Evolutionary conservation across 495 filamentous ascomycete genomes (phyloP).

Genomic region (Aspergillus indologenus): DNA sequence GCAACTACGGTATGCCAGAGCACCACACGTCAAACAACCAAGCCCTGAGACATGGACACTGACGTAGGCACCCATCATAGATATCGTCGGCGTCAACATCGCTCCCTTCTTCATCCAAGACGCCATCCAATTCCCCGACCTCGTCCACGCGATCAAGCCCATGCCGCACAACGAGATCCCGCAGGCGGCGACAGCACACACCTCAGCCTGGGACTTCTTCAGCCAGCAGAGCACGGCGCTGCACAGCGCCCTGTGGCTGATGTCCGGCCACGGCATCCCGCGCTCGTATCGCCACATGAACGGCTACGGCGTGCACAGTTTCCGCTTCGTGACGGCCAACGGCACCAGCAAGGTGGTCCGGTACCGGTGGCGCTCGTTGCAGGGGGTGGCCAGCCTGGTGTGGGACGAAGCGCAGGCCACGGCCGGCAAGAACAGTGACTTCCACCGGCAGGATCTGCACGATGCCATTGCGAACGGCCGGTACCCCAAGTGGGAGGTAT

Average conservation of each 20-base stretch:
- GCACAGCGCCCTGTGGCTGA: constrained; percentile 62
- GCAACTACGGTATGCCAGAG: constrained; percentile 58
- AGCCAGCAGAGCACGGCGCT: constrained; percentile 57
- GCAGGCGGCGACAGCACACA: constrained; percentile 65
- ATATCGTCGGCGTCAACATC: constrained; percentile 46
- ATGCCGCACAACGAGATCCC: constrained; percentile 65
- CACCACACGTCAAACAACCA: background rate
- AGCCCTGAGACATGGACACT: background rate
- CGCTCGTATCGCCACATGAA: constrained; percentile 65
- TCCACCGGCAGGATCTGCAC: constrained; percentile 64
- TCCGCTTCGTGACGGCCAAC: constrained; percentile 60
- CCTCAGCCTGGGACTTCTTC: constrained; percentile 73
- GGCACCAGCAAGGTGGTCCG: constrained; percentile 63
- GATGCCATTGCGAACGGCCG: constrained; percentile 63
- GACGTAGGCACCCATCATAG: constrained; percentile 26
- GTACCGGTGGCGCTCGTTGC: constrained; percentile 63
- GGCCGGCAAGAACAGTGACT: constrained; percentile 67
- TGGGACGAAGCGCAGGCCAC: constrained; percentile 66
- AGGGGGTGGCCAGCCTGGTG: constrained; percentile 62
- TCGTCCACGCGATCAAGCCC: constrained; percentile 67
- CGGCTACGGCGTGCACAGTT: constrained; percentile 69
- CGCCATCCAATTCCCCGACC: constrained; percentile 40
- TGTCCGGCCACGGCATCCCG: constrained; percentile 69
- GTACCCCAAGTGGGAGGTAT: constrained; percentile 63
- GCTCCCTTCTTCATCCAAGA: constrained; percentile 47